Conservation (phyloP, 2,329 filamentous ascomycete species). For the Aplosporella prunicola region DNA sequence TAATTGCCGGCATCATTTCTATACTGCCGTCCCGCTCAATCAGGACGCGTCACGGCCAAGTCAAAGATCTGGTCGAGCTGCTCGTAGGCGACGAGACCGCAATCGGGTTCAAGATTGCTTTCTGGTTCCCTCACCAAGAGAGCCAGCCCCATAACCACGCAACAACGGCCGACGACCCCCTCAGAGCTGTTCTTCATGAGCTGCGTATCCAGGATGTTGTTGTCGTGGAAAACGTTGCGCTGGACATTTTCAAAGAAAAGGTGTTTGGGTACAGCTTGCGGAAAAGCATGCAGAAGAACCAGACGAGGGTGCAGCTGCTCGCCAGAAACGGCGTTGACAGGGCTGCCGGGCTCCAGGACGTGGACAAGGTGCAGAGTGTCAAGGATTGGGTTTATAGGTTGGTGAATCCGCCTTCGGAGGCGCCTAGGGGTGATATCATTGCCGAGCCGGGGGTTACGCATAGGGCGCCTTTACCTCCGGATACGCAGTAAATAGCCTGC, state of each 20-base stretch:
- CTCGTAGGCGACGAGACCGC: slow-evolving; percentile 78
- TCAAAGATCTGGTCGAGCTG: slow-evolving; percentile 61
- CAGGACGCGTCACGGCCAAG: slow-evolving; percentile 43
- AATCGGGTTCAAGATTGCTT: slow-evolving; percentile 70
- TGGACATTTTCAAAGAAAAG: slow-evolving; percentile 63
- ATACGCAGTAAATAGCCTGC: too few relatives aligned
- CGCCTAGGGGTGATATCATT: too few relatives aligned
- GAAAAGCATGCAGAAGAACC: slow-evolving; percentile 57
- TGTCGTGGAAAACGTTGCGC: slow-evolving; percentile 67
- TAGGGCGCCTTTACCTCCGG: too few relatives aligned
- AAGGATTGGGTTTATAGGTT: slow-evolving; percentile 68
- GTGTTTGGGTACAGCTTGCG: slow-evolving; percentile 81
- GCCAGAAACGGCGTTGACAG: slow-evolving; percentile 41
- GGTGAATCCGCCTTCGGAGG: too few relatives aligned
- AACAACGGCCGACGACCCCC: neutral
- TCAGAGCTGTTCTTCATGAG: slow-evolving; percentile 5
- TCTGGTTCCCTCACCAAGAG: slow-evolving; percentile 56
- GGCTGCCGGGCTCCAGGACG: slow-evolving; percentile 40
- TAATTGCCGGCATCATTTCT: slow-evolving; percentile 73
- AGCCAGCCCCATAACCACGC: neutral
- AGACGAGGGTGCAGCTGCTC: slow-evolving; percentile 56
- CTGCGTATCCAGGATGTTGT: slow-evolving; percentile 68
- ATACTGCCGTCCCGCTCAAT: slow-evolving; percentile 61
- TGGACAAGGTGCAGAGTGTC: slow-evolving; percentile 55
- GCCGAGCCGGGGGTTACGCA: too few relatives aligned